phyloP scores from a whole-genome alignment of 495 filamentous ascomycete species.

The Bacidia gigantensis region DNA sequence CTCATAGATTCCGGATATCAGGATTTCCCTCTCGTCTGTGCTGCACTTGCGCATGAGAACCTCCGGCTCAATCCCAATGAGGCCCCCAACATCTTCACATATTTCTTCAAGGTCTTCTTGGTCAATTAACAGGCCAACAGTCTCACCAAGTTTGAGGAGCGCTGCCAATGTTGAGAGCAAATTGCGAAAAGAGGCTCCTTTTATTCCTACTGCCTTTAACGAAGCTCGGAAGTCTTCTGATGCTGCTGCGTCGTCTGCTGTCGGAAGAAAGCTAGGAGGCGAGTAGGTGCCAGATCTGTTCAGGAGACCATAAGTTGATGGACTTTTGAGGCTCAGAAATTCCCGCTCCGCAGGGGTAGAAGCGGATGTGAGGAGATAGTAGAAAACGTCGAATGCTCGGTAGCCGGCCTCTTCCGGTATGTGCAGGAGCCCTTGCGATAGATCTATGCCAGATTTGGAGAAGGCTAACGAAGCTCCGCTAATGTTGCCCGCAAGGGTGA shows the following conservation, averaged over 20 bases:
- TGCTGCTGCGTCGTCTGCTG: conserved; percentile 82
- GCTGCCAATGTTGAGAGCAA: conserved; percentile 75
- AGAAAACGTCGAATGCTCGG: conserved; percentile 96
- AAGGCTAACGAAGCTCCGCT: conserved; percentile 62
- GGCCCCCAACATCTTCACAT: conserved; percentile 77
- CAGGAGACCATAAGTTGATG: conserved; percentile 63
- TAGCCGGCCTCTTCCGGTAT: conserved; percentile 68
- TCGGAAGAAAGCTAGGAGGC: conserved; percentile 82
- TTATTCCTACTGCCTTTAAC: conserved; percentile 82
- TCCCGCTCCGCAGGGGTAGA: conserved; percentile 86
- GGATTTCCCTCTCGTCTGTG: conserved; percentile 65
- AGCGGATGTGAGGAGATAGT: conserved; percentile 81
- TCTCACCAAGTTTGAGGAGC: conserved; percentile 82
- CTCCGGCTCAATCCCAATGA: conserved; percentile 79
- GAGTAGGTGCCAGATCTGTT: conserved; percentile 71
- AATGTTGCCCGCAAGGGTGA: conserved; percentile 68
- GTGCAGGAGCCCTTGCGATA: conserved; percentile 63
- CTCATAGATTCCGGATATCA: conserved; percentile 83
- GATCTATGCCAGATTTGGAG: conserved; percentile 80
- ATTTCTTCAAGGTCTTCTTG: conserved; percentile 72
- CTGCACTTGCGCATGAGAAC: conserved; percentile 63
- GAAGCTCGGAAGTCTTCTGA: conserved; percentile 82
- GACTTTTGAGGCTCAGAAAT: conserved; percentile 72
- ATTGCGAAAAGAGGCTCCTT: conserved; percentile 63
- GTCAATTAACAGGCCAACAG: conserved; percentile 71